These are phyloP conservation scores for Grigorovia humatica DNA, from an alignment of 805 yeast species.

Conservation along the genomic window DNA sequence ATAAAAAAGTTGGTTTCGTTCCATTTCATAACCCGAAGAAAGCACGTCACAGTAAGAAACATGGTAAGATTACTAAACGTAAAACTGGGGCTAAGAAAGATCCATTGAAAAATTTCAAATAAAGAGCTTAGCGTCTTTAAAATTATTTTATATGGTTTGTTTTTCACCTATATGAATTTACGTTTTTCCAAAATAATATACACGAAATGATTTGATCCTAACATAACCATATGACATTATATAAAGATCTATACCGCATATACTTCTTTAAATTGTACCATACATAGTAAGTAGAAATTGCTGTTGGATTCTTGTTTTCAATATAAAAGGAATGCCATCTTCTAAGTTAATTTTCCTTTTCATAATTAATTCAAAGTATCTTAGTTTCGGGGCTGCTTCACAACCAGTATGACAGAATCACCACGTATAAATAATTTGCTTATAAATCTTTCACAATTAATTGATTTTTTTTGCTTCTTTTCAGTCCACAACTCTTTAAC, in stretches of 20 bases:
- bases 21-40: slow-evolving; percentile 49
- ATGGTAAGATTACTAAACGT: slow-evolving; percentile 35
- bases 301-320: too few species aligned
- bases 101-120: slow-evolving; percentile 53
- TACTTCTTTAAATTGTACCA: not conserved
- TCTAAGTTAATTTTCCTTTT: not conserved
- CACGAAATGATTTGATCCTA: not conserved
- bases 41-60: slow-evolving; percentile 16
- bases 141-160: too few species aligned
- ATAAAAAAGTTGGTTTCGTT: slow-evolving; percentile 54
- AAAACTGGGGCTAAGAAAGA: slow-evolving; percentile 39
- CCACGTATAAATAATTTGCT: slow-evolving; percentile 90
- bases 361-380: too few species aligned
- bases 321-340: not conserved
- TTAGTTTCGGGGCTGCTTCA: slow-evolving; percentile 34
- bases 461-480: slow-evolving; percentile 52
- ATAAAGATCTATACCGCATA: not conserved
- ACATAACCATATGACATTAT: not conserved
- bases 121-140: slow-evolving; percentile 1
- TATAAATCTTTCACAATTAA: slow-evolving; percentile 64
- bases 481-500: slow-evolving; percentile 79
- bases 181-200: not conserved
- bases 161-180: not conserved
- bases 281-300: not conserved
- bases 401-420: slow-evolving; percentile 81